Conservation (phyloP, 495 filamentous ascomycete species). For the Xylona heveae region DNA sequence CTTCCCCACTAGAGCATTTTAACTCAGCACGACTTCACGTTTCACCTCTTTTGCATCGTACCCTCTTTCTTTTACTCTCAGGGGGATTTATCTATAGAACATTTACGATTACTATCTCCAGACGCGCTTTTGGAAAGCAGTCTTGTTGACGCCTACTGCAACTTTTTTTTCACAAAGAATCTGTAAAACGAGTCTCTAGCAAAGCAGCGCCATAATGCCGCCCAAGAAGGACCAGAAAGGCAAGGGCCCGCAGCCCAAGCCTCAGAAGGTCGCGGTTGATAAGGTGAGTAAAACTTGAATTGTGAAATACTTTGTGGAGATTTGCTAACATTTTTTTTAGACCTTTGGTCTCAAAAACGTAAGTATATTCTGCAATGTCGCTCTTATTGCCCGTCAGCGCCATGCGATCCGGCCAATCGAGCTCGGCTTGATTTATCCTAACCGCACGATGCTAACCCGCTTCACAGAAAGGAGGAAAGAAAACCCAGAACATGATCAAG, state of each 20-base stretch:
- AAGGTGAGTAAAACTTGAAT: conserved; percentile 29
- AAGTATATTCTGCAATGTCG: too few relatives aligned
- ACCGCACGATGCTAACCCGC: conserved; percentile 6
- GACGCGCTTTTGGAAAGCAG: too few relatives aligned
- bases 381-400: too few relatives aligned
- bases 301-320: neutral
- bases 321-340: conserved; percentile 13
- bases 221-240: conserved; percentile 65
- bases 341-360: conserved; percentile 99
- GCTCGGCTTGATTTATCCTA: conserved; percentile 2
- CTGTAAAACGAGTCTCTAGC: neutral
- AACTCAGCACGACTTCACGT: too few relatives aligned
- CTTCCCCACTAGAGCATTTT: too few relatives aligned
- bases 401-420: too few relatives aligned
- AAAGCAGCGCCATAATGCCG: conserved; percentile 43
- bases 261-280: conserved; percentile 57
- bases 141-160: too few relatives aligned
- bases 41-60: too few relatives aligned
- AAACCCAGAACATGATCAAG: conserved; percentile 73
- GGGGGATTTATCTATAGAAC: too few relatives aligned
- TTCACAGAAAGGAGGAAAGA: conserved; percentile 71
- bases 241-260: conserved; percentile 41
- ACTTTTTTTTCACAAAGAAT: too few relatives aligned
- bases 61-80: too few relatives aligned
- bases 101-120: too few relatives aligned